A percentile compares a stretch with the other conserved stretches of the same genome.
Conservation (phyloP, 176 grass and related monocot genomes). For the Oryza punctata region DNA sequence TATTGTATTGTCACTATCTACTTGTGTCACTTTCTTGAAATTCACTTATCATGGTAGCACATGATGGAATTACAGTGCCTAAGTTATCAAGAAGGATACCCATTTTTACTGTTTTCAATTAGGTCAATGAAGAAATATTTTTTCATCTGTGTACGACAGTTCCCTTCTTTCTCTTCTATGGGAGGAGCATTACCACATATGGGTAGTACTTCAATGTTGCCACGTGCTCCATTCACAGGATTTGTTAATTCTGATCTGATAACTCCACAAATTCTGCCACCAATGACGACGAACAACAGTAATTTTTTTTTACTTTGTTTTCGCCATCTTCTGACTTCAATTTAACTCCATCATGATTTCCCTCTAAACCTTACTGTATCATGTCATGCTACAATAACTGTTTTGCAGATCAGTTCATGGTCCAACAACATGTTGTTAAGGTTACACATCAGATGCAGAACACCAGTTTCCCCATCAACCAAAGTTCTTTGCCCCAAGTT, state of each 20-base stretch:
- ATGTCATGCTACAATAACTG: conserved; percentile 1
- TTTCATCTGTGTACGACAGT: conserved; percentile 36
- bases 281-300: conserved; percentile 36
- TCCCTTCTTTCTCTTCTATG: conserved; percentile 59
- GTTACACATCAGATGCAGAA: conserved; percentile 40
- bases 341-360: not conserved
- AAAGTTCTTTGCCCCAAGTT: conserved; percentile 32
- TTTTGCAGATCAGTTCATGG: conserved; percentile 43
- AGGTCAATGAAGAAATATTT: not conserved
- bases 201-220: conserved; percentile 12
- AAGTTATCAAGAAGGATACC: not conserved
- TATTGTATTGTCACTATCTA: not conserved
- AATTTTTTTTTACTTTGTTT: conserved; percentile 15
- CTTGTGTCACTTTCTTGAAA: not conserved
- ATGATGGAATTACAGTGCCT: not conserved
- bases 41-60: not conserved
- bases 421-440: conserved; percentile 39
- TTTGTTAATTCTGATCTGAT: conserved; percentile 37
- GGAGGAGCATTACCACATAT: conserved; percentile 64
- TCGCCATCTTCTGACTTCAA: conserved; percentile 8
- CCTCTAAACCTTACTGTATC: conserved; percentile 5
- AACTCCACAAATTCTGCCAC: conserved; percentile 30
- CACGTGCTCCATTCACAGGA: conserved; percentile 29
- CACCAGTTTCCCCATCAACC: conserved; percentile 33
- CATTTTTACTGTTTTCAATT: not conserved